Base-by-base conservation (phyloP, 441 rosid species). In the Bocquillonia castaneifolia region DNA sequence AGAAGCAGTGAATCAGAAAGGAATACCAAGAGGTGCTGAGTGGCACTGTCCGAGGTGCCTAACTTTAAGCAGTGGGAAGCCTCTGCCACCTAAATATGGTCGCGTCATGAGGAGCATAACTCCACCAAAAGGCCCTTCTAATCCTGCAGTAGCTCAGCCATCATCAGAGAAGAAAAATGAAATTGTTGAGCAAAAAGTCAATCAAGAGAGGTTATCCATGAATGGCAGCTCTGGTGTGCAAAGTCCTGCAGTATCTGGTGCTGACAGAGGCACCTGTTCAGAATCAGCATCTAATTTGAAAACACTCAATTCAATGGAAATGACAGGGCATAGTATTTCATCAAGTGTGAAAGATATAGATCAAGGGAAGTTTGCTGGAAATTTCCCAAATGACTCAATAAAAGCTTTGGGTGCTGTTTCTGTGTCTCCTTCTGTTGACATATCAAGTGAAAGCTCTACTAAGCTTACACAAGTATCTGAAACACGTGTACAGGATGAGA, bases 31-130 rank as follows among this genome's bases (percentile, higher is more conserved):
- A 74, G 83, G 81, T 70, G 99, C 81, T 67, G 99, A 94, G 78
- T 92, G 99, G 98, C 94, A 92, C 80, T 94, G 99, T 80, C 67
- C 82, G 67, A 92, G 79, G 74, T 94, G 97, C 80, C 75, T 84
- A 74, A 74, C 85, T 57, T 72, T 81, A 73, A 85, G 88, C 78
- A 86, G 82, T 67, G 96, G 99, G 56, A 94, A 92, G 82, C 92
- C 97, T 66, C 83, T 88, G 78, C 94, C 97, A 32, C 98, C 96
- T 69, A 83, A 85, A 71, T 88, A 91, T 79, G 99, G 99, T 12
- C 92, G 97, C 76, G 86, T 87, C 64, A 79, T 90, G 96, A 85
- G 93, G 74, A 84, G 86, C 68, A 66, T 73, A 28, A 82, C 72
- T 70, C 63, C 83, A 59, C 59, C 89, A 23, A 95, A 90, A 76